phyloP scores from a whole-genome alignment of 2,329 filamentous ascomycete species.

The Aspergillus eucalypticola region DNA sequence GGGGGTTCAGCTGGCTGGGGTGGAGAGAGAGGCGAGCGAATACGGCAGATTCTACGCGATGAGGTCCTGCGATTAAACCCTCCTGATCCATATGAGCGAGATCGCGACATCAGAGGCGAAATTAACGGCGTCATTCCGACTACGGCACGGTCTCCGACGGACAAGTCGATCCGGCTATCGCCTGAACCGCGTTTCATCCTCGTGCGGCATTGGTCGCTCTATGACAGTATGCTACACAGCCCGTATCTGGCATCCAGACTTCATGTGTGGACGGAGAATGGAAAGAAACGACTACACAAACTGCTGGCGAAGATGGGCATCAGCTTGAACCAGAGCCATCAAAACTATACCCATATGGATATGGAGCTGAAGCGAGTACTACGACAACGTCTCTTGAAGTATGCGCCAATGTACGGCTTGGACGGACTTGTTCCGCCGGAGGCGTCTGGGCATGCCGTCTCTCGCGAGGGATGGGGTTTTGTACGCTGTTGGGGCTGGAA shows the following conservation, averaged over 20 bases:
- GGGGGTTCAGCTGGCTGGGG: slow-evolving; percentile 71
- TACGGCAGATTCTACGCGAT: slow-evolving; percentile 83
- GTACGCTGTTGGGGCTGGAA: slow-evolving; percentile 98
- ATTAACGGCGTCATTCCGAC: slow-evolving; percentile 83
- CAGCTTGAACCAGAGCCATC: slow-evolving; percentile 87
- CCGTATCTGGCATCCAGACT: slow-evolving; percentile 89
- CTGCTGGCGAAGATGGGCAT: slow-evolving; percentile 98
- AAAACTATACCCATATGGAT: slow-evolving; percentile 98
- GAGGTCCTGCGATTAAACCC: slow-evolving; percentile 94
- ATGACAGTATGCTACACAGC: slow-evolving; percentile 97
- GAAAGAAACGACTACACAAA: slow-evolving; percentile 86
- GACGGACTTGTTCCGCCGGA: slow-evolving; percentile 86
- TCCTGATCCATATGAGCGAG: slow-evolving; percentile 59
- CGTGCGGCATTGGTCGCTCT: slow-evolving; percentile 93
- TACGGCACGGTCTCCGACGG: slow-evolving; percentile 82
- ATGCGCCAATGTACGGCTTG: slow-evolving; percentile 88
- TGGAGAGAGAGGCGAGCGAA: slow-evolving; percentile 76
- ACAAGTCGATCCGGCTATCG: slow-evolving; percentile 86
- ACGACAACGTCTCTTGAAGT: slow-evolving; percentile 81
- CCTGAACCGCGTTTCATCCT: slow-evolving; percentile 92
- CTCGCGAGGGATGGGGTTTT: slow-evolving; percentile 93
- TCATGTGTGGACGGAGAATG: slow-evolving; percentile 91
- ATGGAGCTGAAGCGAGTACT: slow-evolving; percentile 91
- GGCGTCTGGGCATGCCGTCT: slow-evolving; percentile 68
- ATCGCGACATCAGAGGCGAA: slow-evolving; percentile 65